phyloP scores from a whole-genome alignment of 805 yeast genomes.

The Candida cerambycidarum region DNA sequence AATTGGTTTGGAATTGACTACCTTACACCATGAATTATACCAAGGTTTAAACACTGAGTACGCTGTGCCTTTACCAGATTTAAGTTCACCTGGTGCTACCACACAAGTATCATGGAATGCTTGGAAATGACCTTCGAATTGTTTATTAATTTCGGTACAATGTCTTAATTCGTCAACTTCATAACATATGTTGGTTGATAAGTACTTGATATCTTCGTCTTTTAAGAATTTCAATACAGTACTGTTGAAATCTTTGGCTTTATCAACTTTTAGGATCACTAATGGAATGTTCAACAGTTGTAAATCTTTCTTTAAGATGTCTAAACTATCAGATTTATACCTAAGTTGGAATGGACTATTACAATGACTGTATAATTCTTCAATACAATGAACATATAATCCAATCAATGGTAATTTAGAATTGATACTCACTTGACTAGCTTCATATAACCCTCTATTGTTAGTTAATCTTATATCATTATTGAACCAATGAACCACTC shows the following conservation, averaged over 20 bases:
- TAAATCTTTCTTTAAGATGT: slow-evolving; percentile 29
- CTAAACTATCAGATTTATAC: slow-evolving; percentile 36
- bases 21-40: slow-evolving; percentile 38
- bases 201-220: slow-evolving; percentile 22
- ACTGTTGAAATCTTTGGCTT: slow-evolving; percentile 27
- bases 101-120: slow-evolving; percentile 42
- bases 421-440: slow-evolving; percentile 30
- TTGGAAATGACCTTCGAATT: slow-evolving; percentile 20
- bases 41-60: slow-evolving; percentile 47
- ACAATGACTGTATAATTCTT: slow-evolving; percentile 42
- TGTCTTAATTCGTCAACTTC: slow-evolving; percentile 46
- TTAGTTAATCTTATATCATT: slow-evolving; percentile 47
- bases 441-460: slow-evolving; percentile 40
- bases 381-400: slow-evolving; percentile 41
- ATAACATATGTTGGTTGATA: slow-evolving; percentile 41
- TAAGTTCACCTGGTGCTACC: slow-evolving; percentile 39
- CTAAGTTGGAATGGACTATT: slow-evolving; percentile 44
- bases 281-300: slow-evolving; percentile 37
- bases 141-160: slow-evolving; percentile 13
- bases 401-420: slow-evolving; percentile 35
- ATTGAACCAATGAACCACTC: slow-evolving; percentile 47
- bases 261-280: slow-evolving; percentile 36
- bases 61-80: slow-evolving; percentile 36
- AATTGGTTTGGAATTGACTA: slow-evolving; percentile 19
- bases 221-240: slow-evolving; percentile 23